Base-by-base conservation (phyloP, 2,329 filamentous ascomycete genomes). In the Nectriaceae sp. region DNA sequence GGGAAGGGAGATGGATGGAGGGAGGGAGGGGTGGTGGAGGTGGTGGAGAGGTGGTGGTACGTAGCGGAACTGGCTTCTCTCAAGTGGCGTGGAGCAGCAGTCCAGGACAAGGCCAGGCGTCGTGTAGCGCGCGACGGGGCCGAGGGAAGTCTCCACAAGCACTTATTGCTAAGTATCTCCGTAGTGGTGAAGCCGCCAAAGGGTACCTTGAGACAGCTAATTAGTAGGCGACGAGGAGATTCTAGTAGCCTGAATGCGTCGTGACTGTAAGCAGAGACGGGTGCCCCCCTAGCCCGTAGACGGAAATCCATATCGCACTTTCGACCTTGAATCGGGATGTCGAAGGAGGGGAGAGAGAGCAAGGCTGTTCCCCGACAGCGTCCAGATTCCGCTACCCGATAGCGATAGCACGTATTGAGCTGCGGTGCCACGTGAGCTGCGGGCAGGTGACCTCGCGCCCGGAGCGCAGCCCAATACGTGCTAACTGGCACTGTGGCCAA, bases 101-200 rank as follows among this genome's bases (percentile, higher is more conserved):
- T 45, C 49, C 51, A 55, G 50, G 36, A 50, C 53, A 51, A n/a
- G n/a, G 49, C 33, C 36, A 52, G 54, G 52, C 53, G 49, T 56
- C 54, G 49, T 56, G 54, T 61, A 61, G 58, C 56, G 58, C 46
- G 49, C 54, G 44, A 59, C 49, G 46, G 56, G 49, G 42, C 45
- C 43, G 16, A 36, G 33, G 33, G 33, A 36, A 36, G 33, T 36
- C 50, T 46, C 52, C 52, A 61, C 56, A 36, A 44, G 45, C 43
- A 46, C 48, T 47, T n/a, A n/a, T n/a, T n/a, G n/a, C n/a, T n/a
- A n/a, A n/a, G 42, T 19, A 40, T 46, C 50, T 40, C 44, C 31
- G 37, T 48, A 22, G 31, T 47, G 42, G 41, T 42, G 56, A 61
- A 61, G 57, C 59, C 52, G 46, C 44, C 24, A 42, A 56, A 52